Percentiles rank a stretch among this genome's conserved stretches.
Evolutionary conservation across 2,329 filamentous ascomycete species (phyloP).

Genomic region (Colletotrichum karsti): DNA sequence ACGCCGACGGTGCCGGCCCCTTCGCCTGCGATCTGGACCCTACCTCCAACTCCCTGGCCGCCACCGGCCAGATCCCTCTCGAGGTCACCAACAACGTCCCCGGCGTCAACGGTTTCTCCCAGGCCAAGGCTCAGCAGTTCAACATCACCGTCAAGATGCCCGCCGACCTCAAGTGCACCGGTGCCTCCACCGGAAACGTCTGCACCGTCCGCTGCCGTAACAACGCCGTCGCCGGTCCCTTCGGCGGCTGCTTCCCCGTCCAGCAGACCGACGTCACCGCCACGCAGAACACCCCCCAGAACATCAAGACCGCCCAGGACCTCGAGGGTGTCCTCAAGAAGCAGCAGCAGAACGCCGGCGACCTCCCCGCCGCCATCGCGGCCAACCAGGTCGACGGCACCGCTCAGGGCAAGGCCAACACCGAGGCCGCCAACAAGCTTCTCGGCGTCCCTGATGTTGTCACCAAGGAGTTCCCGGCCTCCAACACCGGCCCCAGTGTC

Average conservation of each 20-base stretch:
- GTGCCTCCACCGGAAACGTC: constrained; percentile 64
- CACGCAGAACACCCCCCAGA: constrained; percentile 51
- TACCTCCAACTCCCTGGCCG: constrained; percentile 52
- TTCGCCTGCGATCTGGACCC: constrained; percentile 63
- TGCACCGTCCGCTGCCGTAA: constrained; percentile 69
- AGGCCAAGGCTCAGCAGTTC: constrained; percentile 64
- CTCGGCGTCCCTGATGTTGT: constrained; percentile 37
- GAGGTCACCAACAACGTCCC: constrained; percentile 68
- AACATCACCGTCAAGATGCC: constrained; percentile 65
- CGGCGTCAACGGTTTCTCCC: constrained; percentile 64
- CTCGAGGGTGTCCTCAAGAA: constrained; percentile 53
- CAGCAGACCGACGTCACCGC: constrained; percentile 58
- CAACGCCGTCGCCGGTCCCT: constrained; percentile 63
- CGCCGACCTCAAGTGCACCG: constrained; percentile 54
- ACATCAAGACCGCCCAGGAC: constrained; percentile 55
- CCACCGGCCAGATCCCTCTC: constrained; percentile 53
- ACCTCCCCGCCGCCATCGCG: constrained; percentile 50
- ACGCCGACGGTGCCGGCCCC: constrained; percentile 63
- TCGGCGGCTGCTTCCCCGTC: constrained; percentile 66
- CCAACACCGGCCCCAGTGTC: constrained; percentile 5
- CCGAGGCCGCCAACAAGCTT: constrained; percentile 49
- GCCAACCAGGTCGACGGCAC: constrained; percentile 53
- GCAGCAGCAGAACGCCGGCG: constrained; percentile 57
- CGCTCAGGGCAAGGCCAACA: constrained; percentile 35
- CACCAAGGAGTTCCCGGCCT: constrained; percentile 38